Base-by-base conservation (phyloP, 768 basidiomycete genomes). In the Lactifluus piperatus region DNA sequence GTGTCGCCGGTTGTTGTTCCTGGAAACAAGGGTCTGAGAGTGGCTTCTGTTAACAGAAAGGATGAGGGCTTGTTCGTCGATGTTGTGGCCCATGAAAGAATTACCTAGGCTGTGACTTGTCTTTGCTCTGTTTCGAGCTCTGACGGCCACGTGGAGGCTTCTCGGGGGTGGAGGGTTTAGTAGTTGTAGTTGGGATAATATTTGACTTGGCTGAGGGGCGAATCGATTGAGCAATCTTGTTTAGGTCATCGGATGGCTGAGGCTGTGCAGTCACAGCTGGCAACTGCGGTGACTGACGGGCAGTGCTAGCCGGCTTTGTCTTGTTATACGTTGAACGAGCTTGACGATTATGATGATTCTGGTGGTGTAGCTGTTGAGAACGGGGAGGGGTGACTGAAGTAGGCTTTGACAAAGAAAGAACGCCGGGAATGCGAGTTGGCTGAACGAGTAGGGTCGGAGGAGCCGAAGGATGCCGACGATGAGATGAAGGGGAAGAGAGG, bases 371-470 rank as follows among this genome's bases (percentile, higher is more conserved):
- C 22, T 68, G 74, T 52, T 74, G 73, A 27, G 70, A 72, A 46
- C 73, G 72, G 7, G 71, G 72, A 0, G 69, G 62, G 6, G 69
- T 67, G 49, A 69, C 67, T 36, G 72, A 72, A 44, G 64, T 54
- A 13, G 82, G 83, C 75, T 83, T 85, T 54, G 85, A 81, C 51
- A 90, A 76, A 49, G 83, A 79, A 52, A 90, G 78, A 9, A 90
- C 77, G 68, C 88, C 88, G 0, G 87, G 88, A 0, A 81, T 86
- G 55, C 79, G 78, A 13, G 88, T 87, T 3, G 88, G 82, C 69
- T 86, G 85, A 4, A 86, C 81, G 60, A 83, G 76, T 66, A 85
- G 80, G 36, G 81, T 77, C 0, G 81, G 80, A 8, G 84, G 84
- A 0, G 87, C 86, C 0, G 87, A 88, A 20, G 86, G 82, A 67